Evolutionary conservation across 2,329 filamentous ascomycete species (phyloP).

Genomic region (Beauveria varroae): DNA sequence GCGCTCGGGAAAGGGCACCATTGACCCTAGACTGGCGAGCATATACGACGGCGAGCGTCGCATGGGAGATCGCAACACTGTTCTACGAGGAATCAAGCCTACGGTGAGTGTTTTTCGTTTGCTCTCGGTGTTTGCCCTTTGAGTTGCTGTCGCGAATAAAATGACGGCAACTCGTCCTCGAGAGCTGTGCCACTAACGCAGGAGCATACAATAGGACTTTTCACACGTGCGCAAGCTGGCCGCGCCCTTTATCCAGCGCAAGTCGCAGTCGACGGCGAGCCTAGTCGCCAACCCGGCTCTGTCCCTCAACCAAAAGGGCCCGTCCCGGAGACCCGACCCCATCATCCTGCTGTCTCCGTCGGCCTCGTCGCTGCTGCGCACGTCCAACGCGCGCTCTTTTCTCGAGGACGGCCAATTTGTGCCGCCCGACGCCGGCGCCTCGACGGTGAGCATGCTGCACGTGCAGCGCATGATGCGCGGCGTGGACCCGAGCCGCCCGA

Average conservation of each 20-base stretch:
- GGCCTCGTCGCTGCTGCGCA: slow-evolving; percentile 85
- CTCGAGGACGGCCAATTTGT: slow-evolving; percentile 77
- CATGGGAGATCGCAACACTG: slow-evolving; percentile 87
- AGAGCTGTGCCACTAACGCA: background rate
- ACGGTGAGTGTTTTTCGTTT: slow-evolving; percentile 50
- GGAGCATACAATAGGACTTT: slow-evolving; percentile 63
- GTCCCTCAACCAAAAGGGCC: slow-evolving; percentile 45
- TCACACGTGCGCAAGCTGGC: slow-evolving; percentile 86
- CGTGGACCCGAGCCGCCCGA: slow-evolving; percentile 62
- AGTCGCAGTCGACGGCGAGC: slow-evolving; percentile 35
- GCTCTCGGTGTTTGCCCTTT: too few relatives aligned
- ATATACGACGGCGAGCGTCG: slow-evolving; percentile 89
- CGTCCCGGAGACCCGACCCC: slow-evolving; percentile 56
- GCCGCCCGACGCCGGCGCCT: slow-evolving; percentile 62
- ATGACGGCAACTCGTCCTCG: too few relatives aligned
- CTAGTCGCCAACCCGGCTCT: slow-evolving; percentile 38
- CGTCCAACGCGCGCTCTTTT: slow-evolving; percentile 94
- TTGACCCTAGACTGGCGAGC: slow-evolving; percentile 75
- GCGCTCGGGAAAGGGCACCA: slow-evolving; percentile 53
- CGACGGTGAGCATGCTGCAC: slow-evolving; percentile 73
- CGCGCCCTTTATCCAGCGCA: slow-evolving; percentile 63
- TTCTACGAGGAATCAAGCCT: slow-evolving; percentile 79
- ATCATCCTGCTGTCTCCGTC: slow-evolving; percentile 97
- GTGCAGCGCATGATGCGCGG: slow-evolving; percentile 69
- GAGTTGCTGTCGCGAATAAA: too few relatives aligned